These are phyloP conservation scores for Podaxis sp. DNA, from an alignment of 768 basidiomycete genomes.

Conservation along the genomic window DNA sequence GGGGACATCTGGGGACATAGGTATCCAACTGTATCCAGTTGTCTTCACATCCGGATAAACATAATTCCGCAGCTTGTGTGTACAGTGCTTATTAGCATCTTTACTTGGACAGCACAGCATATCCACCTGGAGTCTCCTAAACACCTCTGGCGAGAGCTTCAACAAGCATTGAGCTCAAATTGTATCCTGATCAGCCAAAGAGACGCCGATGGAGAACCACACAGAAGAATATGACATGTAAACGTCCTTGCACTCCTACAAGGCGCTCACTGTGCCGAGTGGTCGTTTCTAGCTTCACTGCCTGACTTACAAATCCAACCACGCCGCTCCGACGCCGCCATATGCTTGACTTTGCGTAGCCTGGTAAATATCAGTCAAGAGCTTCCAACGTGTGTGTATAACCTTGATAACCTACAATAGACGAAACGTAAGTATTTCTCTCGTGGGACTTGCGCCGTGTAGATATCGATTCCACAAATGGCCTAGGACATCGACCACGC, in stretches of 20 bases:
- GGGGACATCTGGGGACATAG: too few species aligned
- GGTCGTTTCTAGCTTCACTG: background rate
- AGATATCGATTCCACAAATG: background rate
- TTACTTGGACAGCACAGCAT: too few species aligned
- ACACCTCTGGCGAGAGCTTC: too few species aligned
- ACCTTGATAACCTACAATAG: background rate
- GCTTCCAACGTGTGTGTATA: background rate
- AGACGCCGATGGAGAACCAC: too few species aligned
- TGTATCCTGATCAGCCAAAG: too few species aligned
- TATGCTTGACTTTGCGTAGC: background rate
- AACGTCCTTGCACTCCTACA: background rate
- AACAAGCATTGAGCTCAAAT: too few species aligned
- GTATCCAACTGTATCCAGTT: too few species aligned
- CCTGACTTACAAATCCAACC: background rate
- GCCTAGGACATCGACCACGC: background rate
- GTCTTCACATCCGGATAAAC: background rate
- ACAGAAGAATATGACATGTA: too few species aligned
- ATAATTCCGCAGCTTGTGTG: background rate
- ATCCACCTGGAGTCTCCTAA: too few species aligned
- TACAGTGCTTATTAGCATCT: background rate
- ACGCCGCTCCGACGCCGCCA: background rate
- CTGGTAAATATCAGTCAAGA: background rate
- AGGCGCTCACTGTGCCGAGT: background rate
- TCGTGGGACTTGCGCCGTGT: background rate
- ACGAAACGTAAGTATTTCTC: background rate